A percentile compares a stretch with the other conserved stretches of the same genome.
Conservation (phyloP, 768 basidiomycete genomes). For the Naganishia friedmannii region DNA sequence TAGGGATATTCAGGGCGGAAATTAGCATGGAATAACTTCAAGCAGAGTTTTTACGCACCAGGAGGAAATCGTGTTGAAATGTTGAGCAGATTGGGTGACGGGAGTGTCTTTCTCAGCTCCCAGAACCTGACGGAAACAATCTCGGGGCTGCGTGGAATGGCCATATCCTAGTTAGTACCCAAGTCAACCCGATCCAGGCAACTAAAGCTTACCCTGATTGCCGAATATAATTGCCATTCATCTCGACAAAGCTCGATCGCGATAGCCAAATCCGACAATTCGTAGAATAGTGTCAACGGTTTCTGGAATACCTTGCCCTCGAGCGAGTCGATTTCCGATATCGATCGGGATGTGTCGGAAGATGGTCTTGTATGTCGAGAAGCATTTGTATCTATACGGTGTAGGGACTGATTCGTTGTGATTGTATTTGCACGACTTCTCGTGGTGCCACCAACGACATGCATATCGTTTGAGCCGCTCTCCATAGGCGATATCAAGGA, state of each 20-base stretch:
- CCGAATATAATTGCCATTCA: slow-evolving; percentile 66
- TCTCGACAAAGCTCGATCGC: slow-evolving; percentile 82
- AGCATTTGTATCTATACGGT: slow-evolving; percentile 23
- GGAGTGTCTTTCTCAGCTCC: slow-evolving; percentile 64
- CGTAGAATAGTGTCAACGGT: slow-evolving; percentile 28
- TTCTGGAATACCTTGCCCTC: slow-evolving; percentile 27
- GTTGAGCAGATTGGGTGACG: slow-evolving; percentile 68
- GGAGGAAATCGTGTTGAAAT: slow-evolving; percentile 78
- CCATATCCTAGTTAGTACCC: slow-evolving; percentile 29
- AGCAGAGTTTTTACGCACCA: slow-evolving; percentile 59
- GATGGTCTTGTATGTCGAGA: slow-evolving; percentile 20
- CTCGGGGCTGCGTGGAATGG: slow-evolving; percentile 63
- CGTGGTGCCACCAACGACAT: not conserved
- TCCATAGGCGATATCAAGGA: slow-evolving; percentile 6
- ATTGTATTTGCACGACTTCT: not conserved
- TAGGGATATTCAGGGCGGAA: slow-evolving; percentile 43
- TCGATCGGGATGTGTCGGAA: slow-evolving; percentile 29
- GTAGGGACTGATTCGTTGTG: slow-evolving; percentile 17
- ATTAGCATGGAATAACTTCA: slow-evolving; percentile 5
- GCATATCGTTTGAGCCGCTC: not conserved
- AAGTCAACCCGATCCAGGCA: not conserved
- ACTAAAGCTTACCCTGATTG: slow-evolving; percentile 65
- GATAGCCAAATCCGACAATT: slow-evolving; percentile 55
- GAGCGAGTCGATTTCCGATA: slow-evolving; percentile 29
- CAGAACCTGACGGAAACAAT: slow-evolving; percentile 79